A percentile compares a stretch with the other conserved stretches of the same genome.
Conservation (phyloP, 208 protist species). For the Acanthamoeba divionensis region DNA sequence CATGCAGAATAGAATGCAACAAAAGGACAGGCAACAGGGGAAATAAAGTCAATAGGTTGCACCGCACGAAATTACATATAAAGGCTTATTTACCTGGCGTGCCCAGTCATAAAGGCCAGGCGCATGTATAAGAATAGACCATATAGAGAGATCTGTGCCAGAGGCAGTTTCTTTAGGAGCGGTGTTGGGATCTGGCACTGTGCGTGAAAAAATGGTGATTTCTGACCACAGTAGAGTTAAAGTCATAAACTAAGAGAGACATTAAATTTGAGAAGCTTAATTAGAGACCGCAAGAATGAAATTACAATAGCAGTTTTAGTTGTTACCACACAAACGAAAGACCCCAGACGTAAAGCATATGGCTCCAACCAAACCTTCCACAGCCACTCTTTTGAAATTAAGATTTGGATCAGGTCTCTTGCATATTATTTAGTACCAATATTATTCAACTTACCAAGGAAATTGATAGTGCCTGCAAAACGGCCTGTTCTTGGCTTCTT, state of each 20-base stretch:
- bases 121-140: slow-evolving; percentile 38
- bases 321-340: slow-evolving; percentile 12
- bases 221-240: slow-evolving; percentile 22
- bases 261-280: too few species aligned
- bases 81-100: not conserved
- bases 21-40: not conserved
- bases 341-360: not conserved
- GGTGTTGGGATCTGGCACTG: slow-evolving; percentile 18
- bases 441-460: not conserved
- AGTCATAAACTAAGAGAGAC: too few species aligned
- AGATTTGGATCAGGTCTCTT: not conserved
- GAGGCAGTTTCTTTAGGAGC: not conserved
- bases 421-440: not conserved
- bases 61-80: too few species aligned
- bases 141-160: slow-evolving; percentile 44
- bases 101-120: not conserved
- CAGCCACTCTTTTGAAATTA: not conserved
- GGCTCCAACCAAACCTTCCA: slow-evolving; percentile 28
- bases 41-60: not conserved
- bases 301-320: too few species aligned
- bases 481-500: not conserved
- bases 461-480: not conserved
- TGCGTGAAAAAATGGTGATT: slow-evolving; percentile 18
- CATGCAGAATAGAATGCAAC: not conserved
- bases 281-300: too few species aligned